Percentiles rank a stretch among this genome's conserved stretches.
These are phyloP conservation scores for Osmanthus fragrans DNA, from an alignment of 257 asterid species.

Conservation along the genomic window DNA sequence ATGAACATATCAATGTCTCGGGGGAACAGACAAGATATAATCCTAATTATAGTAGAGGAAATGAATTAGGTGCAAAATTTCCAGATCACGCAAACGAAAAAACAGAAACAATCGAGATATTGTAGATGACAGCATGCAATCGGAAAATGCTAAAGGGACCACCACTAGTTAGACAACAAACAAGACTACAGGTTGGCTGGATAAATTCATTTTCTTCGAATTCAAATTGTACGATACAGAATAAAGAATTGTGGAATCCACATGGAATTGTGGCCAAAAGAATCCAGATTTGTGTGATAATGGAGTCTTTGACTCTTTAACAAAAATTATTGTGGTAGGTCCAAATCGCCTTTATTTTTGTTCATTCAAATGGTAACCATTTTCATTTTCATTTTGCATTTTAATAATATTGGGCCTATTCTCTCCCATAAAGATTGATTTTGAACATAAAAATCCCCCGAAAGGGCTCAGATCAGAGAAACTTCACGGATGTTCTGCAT, in stretches of 20 bases:
- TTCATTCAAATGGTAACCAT: not conserved
- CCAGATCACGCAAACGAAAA: not conserved
- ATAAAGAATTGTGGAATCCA: not conserved
- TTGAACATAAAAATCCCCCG: not conserved
- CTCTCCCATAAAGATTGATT: too few relatives aligned
- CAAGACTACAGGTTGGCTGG: slow-evolving; percentile 29
- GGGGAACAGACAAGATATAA: not conserved
- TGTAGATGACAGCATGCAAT: slow-evolving; percentile 10
- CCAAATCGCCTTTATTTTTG: not conserved
- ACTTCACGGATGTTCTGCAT: not conserved
- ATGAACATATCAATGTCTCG: too few relatives aligned
- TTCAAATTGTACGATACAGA: slow-evolving; percentile 4
- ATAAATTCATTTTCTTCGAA: not conserved
- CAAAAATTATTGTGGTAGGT: slow-evolving; percentile 14
- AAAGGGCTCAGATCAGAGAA: not conserved
- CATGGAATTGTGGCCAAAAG: not conserved
- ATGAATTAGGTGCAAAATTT: slow-evolving; percentile 15
- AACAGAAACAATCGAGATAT: slow-evolving; percentile 9
- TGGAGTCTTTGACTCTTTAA: slow-evolving; percentile 16
- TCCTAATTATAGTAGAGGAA: slow-evolving; percentile 19
- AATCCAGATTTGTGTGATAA: slow-evolving; percentile 10
- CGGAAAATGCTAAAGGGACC: slow-evolving; percentile 21
- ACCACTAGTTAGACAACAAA: slow-evolving; percentile 27
- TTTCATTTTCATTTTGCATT: not conserved
- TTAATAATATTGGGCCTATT: not conserved